phyloP scores from a whole-genome alignment of 768 basidiomycete genomes.

The Tylopilus intermedius region DNA sequence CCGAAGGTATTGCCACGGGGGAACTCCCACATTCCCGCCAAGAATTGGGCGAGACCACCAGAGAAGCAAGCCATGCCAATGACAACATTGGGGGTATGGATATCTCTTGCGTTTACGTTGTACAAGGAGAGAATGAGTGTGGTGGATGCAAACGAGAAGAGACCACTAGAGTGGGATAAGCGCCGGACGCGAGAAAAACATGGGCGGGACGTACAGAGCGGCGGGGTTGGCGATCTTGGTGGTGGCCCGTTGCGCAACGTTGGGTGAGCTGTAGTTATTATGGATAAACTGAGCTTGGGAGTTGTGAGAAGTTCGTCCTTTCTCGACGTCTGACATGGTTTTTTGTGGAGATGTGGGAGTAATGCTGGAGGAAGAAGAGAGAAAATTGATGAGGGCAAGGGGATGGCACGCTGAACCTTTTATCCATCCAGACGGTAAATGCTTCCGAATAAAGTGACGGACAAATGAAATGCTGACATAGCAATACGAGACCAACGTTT shows the following conservation, averaged over 20 bases:
- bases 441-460: conserved; percentile 11
- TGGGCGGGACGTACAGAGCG: conserved; percentile 25
- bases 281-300: conserved; percentile 18
- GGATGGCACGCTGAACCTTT: conserved; percentile 8
- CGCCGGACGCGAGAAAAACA: neutral
- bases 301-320: conserved; percentile 21
- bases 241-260: conserved; percentile 23
- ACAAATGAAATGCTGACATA: conserved; percentile 24
- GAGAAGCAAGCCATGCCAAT: conserved; percentile 84
- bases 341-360: neutral
- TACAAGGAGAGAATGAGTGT: conserved; percentile 75
- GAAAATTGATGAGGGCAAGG: neutral
- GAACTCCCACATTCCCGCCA: conserved; percentile 90
- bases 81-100: conserved; percentile 61
- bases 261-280: conserved; percentile 16
- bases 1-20: conserved; percentile 66
- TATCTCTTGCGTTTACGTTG: conserved; percentile 55
- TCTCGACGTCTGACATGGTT: conserved; percentile 36
- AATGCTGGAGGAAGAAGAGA: neutral
- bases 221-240: conserved; percentile 52
- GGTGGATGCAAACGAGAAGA: conserved; percentile 81
- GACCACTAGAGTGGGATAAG: conserved; percentile 43
- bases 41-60: conserved; percentile 79
- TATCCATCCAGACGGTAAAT: conserved; percentile 11
- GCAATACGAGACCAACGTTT: neutral